Evolutionary conservation across 768 basidiomycete genomes (phyloP).

Genomic region (Chalciporus sphaerocephalus): DNA sequence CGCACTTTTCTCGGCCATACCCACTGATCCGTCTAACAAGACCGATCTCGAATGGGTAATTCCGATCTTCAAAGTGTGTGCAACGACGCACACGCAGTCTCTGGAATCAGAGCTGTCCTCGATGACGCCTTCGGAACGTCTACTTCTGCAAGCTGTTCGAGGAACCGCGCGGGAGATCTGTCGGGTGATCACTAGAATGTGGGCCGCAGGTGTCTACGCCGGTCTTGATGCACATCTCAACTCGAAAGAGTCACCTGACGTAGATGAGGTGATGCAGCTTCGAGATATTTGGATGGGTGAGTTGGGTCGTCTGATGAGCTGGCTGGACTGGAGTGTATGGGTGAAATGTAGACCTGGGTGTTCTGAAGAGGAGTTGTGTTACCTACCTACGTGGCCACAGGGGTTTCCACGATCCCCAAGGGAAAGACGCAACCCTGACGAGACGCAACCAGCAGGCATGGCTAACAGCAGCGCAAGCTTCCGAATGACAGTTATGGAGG

Average conservation of each 20-base stretch:
- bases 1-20: background rate
- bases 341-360: conserved; percentile 43
- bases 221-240: conserved; percentile 7
- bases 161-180: conserved; percentile 42
- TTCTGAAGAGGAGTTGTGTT: conserved; percentile 39
- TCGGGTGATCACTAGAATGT: conserved; percentile 38
- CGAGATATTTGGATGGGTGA: conserved; percentile 31
- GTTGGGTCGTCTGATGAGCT: conserved; percentile 36
- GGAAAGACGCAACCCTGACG: too few relatives aligned
- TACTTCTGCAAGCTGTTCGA: conserved; percentile 21
- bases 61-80: conserved; percentile 1
- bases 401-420: too few relatives aligned
- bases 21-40: background rate
- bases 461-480: too few relatives aligned
- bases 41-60: conserved; percentile 13
- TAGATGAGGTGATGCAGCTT: conserved; percentile 2
- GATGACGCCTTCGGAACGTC: conserved; percentile 18
- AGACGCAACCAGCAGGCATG: too few relatives aligned
- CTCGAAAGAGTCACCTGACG: background rate
- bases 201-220: conserved; percentile 35
- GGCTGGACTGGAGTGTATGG: conserved; percentile 52
- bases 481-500: too few relatives aligned
- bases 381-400: conserved; percentile 23
- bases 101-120: background rate
- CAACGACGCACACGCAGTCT: background rate